Base-by-base conservation (phyloP, 106 monocot species). In the Dioscorea dumetorum region DNA sequence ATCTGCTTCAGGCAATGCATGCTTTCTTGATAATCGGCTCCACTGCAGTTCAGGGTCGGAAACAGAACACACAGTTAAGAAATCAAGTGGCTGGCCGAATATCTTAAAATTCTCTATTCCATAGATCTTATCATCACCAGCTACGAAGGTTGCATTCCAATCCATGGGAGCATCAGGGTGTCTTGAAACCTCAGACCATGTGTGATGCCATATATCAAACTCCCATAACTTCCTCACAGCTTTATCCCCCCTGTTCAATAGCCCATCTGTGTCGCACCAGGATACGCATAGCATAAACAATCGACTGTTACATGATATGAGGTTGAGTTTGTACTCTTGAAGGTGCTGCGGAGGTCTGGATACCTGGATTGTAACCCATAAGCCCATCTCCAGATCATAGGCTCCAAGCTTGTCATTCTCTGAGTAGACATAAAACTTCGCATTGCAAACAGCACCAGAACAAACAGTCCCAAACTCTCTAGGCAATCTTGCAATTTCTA, bases 81-180 rank as follows among this genome's bases (percentile, higher is more conserved):
- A 95, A 19, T 88, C 79, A 16, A 95, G 56, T 22, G 78, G 82
- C 78, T 91, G 88, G 13, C 95, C 91, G 57, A 95, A 91, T 49
- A 95, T 80, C 48, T 72, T 84, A 64, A 95, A 95, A 88, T 85
- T 91, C 61, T 95, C 95, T 12, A 91, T 32, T 5, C 85, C 88
- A 56, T 86, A 95, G 14, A 95, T 86, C 62, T n/a, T 77, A 62
- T 77, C 70, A 22, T 51, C 32, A n/a, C 78, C 83, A 4, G 75
- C 81, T 6, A 78, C 79, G 71, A 83, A 88, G 1, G 67, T 72
- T 1, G 88, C 88, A 60, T 79, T 75, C 62, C 73, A 62, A 31
- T 95, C 95, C 95, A 91, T 88, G 10, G 95, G 95, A 12, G 95
- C 95, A 80, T 95, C 95, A 22, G 95, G 95, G 71, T 95, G 95